These are phyloP conservation scores for Rubus idaeus DNA, from an alignment of 306 rosid genomes.

Conservation along the genomic window DNA sequence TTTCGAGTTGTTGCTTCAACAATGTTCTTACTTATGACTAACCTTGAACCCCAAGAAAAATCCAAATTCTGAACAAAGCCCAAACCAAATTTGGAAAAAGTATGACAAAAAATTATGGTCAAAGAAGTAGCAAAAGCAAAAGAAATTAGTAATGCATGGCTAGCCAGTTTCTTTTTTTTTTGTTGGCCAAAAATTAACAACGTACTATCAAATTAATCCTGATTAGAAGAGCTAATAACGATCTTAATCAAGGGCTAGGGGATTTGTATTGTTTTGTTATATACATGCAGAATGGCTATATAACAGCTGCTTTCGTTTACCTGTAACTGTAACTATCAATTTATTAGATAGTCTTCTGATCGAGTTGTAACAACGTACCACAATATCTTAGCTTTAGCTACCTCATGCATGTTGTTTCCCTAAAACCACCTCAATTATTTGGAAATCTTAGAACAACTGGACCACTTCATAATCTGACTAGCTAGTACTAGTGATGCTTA, in stretches of 20 bases:
- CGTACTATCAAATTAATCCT: background rate
- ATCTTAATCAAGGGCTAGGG: background rate
- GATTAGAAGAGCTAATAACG: background rate
- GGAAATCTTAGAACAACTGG: conserved; percentile 14
- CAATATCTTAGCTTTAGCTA: background rate
- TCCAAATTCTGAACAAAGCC: background rate
- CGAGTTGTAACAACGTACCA: background rate
- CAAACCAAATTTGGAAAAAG: background rate
- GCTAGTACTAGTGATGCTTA: background rate
- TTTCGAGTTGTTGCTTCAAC: background rate
- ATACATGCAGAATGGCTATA: background rate
- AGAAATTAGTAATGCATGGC: no score
- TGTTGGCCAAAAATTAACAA: no score
- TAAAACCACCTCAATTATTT: conserved; percentile 22
- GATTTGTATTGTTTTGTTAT: no score
- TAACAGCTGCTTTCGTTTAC: conserved; percentile 6
- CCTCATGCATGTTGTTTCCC: conserved; percentile 13
- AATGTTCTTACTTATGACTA: background rate
- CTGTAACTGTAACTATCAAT: background rate
- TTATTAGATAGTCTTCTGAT: background rate
- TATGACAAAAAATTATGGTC: background rate
- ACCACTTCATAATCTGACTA: background rate
- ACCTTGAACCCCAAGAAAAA: background rate
- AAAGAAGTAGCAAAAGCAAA: background rate
- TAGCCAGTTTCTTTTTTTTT: no score